Evolutionary conservation across 441 rosid species (phyloP).

Genomic region (Syzygium malaccense): DNA sequence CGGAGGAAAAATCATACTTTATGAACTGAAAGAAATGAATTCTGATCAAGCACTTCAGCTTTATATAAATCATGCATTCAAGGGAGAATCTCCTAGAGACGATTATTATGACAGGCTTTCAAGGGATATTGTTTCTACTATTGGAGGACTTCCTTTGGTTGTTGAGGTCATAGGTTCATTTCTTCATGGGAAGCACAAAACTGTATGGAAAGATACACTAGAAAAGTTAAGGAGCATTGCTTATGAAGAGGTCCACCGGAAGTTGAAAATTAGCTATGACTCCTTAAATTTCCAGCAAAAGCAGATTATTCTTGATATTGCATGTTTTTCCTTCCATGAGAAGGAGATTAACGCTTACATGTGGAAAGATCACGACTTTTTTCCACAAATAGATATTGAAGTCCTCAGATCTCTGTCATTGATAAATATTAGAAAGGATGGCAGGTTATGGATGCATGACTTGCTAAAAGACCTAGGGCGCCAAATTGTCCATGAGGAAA

Average conservation of each 20-base stretch:
- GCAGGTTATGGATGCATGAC: neutral
- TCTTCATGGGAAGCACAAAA: neutral
- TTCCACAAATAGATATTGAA: neutral
- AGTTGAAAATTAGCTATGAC: neutral
- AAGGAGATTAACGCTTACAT: neutral
- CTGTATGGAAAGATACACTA: neutral
- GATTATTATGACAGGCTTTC: neutral
- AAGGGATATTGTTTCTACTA: neutral
- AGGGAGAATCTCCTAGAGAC: neutral
- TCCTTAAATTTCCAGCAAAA: neutral
- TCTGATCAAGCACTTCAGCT: neutral
- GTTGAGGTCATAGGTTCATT: neutral
- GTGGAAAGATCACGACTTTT: neutral
- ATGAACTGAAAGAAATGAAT: neutral
- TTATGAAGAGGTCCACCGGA: neutral
- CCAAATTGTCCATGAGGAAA: neutral
- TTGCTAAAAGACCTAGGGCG: neutral
- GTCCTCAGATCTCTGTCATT: neutral
- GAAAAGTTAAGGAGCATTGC: neutral
- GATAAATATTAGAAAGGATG: fast-evolving
- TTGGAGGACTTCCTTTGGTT: neutral
- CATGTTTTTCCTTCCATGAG: neutral
- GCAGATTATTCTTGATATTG: neutral
- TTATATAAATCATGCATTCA: neutral
- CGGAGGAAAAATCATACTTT: neutral